phyloP scores from a whole-genome alignment of 176 grass and related monocot species.

The Oryza glumipatula region DNA sequence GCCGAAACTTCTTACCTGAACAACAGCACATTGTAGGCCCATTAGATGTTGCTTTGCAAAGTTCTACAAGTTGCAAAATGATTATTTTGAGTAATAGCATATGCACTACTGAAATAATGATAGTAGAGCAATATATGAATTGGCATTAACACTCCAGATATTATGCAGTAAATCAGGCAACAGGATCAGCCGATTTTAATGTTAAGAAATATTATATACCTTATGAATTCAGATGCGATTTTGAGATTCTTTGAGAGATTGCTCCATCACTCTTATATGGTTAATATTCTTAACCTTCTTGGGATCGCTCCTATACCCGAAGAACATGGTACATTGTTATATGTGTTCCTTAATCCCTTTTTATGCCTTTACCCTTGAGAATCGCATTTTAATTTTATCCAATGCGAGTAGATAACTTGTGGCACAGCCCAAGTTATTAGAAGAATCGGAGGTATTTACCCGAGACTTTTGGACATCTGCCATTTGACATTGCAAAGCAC shows the following conservation, averaged over 20 bases:
- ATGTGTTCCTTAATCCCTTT: no score
- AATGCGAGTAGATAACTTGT: neutral
- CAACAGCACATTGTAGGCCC: slow-evolving; percentile 57
- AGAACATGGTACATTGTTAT: neutral
- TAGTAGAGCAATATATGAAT: neutral
- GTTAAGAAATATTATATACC: slow-evolving; percentile 34
- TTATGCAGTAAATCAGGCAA: neutral
- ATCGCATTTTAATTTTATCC: slow-evolving; percentile 29
- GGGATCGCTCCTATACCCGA: slow-evolving; percentile 70
- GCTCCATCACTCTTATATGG: slow-evolving; percentile 73
- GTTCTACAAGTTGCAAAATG: slow-evolving; percentile 33
- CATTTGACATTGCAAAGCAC: slow-evolving; percentile 65
- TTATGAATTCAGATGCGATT: slow-evolving; percentile 47
- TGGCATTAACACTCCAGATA: slow-evolving; percentile 16
- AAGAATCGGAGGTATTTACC: slow-evolving; percentile 44
- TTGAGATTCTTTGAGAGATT: slow-evolving; percentile 68
- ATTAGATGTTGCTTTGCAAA: slow-evolving; percentile 65
- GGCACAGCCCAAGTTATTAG: neutral
- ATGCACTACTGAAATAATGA: neutral
- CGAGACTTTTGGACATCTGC: slow-evolving; percentile 61
- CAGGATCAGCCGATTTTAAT: slow-evolving; percentile 6
- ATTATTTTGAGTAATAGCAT: neutral
- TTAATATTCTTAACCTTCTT: slow-evolving; percentile 71
- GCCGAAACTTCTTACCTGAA: slow-evolving; percentile 45
- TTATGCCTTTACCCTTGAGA: no score